A percentile compares a stretch with the other conserved stretches of the same genome.
Conservation (phyloP, 2,329 filamentous ascomycete genomes). For the Apiospora arundinis region DNA sequence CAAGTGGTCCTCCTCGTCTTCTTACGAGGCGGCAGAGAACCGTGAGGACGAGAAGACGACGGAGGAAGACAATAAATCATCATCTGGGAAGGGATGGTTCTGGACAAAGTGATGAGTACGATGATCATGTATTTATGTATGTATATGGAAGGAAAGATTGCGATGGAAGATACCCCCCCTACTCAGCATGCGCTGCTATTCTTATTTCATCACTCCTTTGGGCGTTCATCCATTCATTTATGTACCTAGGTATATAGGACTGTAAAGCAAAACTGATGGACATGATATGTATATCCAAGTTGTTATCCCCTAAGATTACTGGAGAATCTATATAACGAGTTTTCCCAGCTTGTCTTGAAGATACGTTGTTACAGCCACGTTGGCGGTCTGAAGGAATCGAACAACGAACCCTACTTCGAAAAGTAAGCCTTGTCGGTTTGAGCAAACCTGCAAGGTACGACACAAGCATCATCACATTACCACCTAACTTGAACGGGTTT, state of each 20-base stretch:
- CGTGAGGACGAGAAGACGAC: not conserved
- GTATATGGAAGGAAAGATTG: not conserved
- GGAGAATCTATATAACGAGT: too few species aligned
- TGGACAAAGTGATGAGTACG: not conserved
- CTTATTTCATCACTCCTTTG: not conserved
- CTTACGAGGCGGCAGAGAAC: not conserved
- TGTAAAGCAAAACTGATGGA: too few species aligned
- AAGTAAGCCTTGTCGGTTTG: too few species aligned
- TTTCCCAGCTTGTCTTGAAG: too few species aligned
- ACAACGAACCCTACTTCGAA: too few species aligned
- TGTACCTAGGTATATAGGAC: not conserved
- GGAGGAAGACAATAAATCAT: not conserved
- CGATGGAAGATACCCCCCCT: not conserved
- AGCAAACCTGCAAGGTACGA: not conserved
- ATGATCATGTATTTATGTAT: too few species aligned
- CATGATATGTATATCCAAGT: too few species aligned
- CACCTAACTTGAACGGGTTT: too few species aligned
- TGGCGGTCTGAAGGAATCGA: too few species aligned
- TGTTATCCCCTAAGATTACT: too few species aligned
- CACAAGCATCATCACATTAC: too few species aligned
- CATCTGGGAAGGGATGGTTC: not conserved
- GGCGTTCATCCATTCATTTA: not conserved
- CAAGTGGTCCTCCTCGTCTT: not conserved
- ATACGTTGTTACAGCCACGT: too few species aligned
- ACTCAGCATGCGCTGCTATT: not conserved